Conservation (phyloP, 129 eudicot genomes). For the Lonicera japonica region DNA sequence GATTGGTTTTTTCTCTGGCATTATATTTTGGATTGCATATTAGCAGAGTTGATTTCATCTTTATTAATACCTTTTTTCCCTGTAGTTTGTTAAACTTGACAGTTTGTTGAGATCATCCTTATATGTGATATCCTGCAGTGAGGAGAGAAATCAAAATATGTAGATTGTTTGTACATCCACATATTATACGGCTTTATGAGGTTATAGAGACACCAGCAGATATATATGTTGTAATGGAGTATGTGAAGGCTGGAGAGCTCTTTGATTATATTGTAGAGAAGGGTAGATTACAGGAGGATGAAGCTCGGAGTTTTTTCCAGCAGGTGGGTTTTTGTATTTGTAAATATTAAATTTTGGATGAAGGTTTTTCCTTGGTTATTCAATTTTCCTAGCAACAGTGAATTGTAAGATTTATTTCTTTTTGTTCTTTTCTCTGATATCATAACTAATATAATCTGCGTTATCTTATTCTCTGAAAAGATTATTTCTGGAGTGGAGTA, state of each 20-base stretch:
- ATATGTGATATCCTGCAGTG: conserved; percentile 35
- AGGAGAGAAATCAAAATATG: conserved; percentile 76
- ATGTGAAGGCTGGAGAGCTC: conserved; percentile 76
- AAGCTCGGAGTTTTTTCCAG: conserved; percentile 73
- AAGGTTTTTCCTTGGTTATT: background rate
- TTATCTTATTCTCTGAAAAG: conserved; percentile 19
- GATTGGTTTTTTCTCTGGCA: background rate
- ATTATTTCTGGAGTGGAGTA: conserved; percentile 75
- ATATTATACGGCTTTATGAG: conserved; percentile 83
- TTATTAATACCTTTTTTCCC: background rate
- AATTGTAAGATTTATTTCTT: too few species aligned
- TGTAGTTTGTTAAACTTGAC: background rate
- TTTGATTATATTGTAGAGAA: conserved; percentile 91
- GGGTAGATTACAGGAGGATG: conserved; percentile 80
- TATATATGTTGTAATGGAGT: conserved; percentile 81
- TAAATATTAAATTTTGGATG: background rate
- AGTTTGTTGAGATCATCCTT: background rate
- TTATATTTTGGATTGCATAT: background rate
- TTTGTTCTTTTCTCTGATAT: too few species aligned
- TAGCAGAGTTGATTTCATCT: background rate
- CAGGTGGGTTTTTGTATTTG: conserved; percentile 37
- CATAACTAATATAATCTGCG: background rate
- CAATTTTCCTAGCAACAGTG: too few species aligned
- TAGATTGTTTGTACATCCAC: conserved; percentile 79
- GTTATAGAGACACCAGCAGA: conserved; percentile 91